Evolutionary conservation across 768 basidiomycete species (phyloP), one percentile per base, ranked within the genome.

Genomic region (Tulasnella sp.): DNA sequence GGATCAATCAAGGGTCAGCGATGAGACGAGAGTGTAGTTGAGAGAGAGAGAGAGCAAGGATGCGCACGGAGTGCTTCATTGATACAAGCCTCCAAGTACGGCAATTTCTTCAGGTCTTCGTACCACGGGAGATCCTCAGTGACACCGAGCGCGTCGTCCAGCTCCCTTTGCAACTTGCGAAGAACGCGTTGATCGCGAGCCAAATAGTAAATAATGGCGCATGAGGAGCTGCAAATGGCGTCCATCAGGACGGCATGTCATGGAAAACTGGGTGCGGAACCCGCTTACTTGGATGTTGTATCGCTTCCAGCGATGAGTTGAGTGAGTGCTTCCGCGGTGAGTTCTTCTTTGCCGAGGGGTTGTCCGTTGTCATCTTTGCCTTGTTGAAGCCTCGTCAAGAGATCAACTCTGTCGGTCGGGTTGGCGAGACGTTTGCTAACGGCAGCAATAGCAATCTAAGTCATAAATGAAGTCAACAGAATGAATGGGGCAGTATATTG

Each of bases 251-350:
- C 21, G 45, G 19, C 26, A 27, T 24, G 45, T n/a, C 52, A n/a
- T 29, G n/a, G 45, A 44, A 44, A 29, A n/a, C n/a, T n/a, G n/a
- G n/a, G n/a, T 19, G 41, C 45, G 10, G 30, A 48, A 24, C 60
- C 83, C n/a, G n/a, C n/a, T 62, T 65, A 89, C 88, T 95, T 96
- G 48, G 91, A 92, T 0, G 93, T 95, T 1, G 92, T 96, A 67
- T 96, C 92, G 3, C 85, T 87, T 1, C 91, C 91, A 4, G 89
- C 89, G 64, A 93, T 91, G 17, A 93, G 77, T 50, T 91, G 80
- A 0, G 90, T 91, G 19, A 88, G 71, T 47, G 86, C 85, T 73
- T 96, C 93, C 0, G 91, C 91, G 0, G 90, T 95, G 58, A 96
- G 72, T 68, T 95, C 93, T 65, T 81, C 82, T 26, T 77, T 76